Percentiles rank a stretch among this genome's conserved stretches.
These are phyloP conservation scores for Lachnellula hyalina DNA, from an alignment of 2,329 filamentous ascomycete genomes.

Conservation along the genomic window DNA sequence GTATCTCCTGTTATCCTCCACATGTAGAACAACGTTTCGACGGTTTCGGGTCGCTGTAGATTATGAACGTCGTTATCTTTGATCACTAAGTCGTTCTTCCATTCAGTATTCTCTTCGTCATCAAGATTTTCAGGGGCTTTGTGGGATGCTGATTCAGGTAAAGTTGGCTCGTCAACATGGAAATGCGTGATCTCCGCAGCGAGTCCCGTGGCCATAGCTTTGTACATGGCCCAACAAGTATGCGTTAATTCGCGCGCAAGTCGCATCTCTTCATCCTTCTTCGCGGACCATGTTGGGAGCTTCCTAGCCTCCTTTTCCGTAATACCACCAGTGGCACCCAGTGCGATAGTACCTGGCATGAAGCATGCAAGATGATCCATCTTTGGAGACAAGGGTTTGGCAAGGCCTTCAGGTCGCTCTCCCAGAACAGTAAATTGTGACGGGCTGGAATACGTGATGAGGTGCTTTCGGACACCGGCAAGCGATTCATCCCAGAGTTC, in stretches of 20 bases:
- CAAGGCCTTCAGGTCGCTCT: constrained; percentile 73
- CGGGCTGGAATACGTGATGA: constrained; percentile 80
- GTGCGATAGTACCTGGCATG: constrained; percentile 90
- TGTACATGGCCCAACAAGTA: constrained; percentile 98
- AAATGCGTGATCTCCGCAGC: constrained; percentile 95
- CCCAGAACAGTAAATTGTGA: constrained; percentile 83
- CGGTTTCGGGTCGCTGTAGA: constrained; percentile 88
- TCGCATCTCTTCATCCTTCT: constrained; percentile 80
- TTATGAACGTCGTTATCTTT: constrained; percentile 85
- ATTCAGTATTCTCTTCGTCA: constrained; percentile 49
- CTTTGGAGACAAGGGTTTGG: constrained; percentile 66
- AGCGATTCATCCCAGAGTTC: constrained; percentile 92
- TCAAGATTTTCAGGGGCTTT: constrained; percentile 45
- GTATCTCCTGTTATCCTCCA: constrained; percentile 92
- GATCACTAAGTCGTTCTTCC: constrained; percentile 75
- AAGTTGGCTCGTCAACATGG: constrained; percentile 63
- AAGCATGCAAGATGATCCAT: constrained; percentile 99
- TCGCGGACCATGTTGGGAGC: constrained; percentile 64
- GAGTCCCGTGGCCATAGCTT: constrained; percentile 82
- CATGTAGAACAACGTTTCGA: constrained; percentile 98
- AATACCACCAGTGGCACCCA: constrained; percentile 76
- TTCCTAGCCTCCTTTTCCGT: constrained; percentile 71
- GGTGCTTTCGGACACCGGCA: constrained; percentile 79
- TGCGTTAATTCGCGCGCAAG: constrained; percentile 89
- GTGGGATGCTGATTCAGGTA: constrained; percentile 52